phyloP scores from a whole-genome alignment of 441 rosid genomes.

The Mallotus japonicus region DNA sequence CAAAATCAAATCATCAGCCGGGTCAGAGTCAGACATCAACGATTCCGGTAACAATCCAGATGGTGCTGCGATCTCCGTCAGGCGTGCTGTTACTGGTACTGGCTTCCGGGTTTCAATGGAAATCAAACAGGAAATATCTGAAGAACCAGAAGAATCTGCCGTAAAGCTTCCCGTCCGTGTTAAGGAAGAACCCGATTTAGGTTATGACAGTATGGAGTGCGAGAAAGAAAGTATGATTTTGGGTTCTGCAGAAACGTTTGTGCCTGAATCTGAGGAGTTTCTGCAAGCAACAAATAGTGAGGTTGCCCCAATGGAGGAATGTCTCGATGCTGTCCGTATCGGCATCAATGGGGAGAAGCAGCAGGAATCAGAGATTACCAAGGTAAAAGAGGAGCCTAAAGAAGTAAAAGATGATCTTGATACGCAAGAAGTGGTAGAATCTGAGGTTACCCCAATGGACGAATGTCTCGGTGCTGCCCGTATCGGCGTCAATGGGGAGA shows the following conservation, averaged over 20 bases:
- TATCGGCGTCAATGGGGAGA: neutral
- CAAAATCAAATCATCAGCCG: conserved; percentile 6
- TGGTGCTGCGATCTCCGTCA: neutral
- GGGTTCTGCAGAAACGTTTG: neutral
- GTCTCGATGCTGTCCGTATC: neutral
- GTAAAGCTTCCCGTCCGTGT: conserved; percentile 5
- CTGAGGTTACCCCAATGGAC: neutral
- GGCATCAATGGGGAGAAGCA: neutral
- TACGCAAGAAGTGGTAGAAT: neutral
- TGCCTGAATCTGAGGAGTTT: neutral
- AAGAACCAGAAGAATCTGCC: neutral
- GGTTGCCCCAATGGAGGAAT: neutral
- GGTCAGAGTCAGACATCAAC: neutral
- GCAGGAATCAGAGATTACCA: neutral
- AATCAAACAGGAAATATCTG: neutral
- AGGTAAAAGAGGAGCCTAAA: conserved; percentile 28
- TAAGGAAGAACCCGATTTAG: conserved; percentile 12
- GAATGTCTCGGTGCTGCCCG: neutral
- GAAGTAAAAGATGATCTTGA: neutral
- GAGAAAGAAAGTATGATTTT: conserved; percentile 7
- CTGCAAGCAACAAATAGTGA: conserved; percentile 2
- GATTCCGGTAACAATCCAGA: neutral
- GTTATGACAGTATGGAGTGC: neutral
- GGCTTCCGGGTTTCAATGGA: conserved; percentile 38
- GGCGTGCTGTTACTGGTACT: conserved; percentile 28